Percentiles rank a stretch among this genome's conserved stretches.
Conservation (phyloP, 2,329 filamentous ascomycete genomes). For the Aspergillus intermedius region DNA sequence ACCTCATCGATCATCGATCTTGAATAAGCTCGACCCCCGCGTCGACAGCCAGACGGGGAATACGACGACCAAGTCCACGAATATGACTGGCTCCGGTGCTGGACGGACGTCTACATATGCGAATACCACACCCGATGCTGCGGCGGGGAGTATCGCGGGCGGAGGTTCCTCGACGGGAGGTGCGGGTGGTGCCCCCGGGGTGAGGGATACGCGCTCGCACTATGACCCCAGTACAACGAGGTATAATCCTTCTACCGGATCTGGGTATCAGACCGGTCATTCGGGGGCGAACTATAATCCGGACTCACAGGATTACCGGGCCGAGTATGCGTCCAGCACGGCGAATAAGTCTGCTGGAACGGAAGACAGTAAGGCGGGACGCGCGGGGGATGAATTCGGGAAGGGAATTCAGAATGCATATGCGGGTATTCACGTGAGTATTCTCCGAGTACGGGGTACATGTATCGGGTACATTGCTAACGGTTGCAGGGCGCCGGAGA, state of each 20-base stretch:
- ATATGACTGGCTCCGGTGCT: slow-evolving; percentile 6
- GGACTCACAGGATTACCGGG: slow-evolving; percentile 9
- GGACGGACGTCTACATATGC: slow-evolving; percentile 5
- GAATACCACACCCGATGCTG: not conserved
- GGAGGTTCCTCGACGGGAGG: slow-evolving; percentile 24
- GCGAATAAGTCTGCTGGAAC: slow-evolving; percentile 8
- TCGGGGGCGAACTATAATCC: not conserved
- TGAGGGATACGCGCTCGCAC: slow-evolving; percentile 9
- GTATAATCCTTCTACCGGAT: slow-evolving; percentile 23
- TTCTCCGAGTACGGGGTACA: not conserved
- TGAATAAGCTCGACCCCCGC: slow-evolving; percentile 23
- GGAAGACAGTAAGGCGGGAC: slow-evolving; percentile 4
- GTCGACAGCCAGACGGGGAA: slow-evolving; percentile 20
- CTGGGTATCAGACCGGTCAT: slow-evolving; percentile 13
- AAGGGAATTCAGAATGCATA: slow-evolving; percentile 20
- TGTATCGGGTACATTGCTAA: not conserved
- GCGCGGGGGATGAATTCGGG: slow-evolving; percentile 16
- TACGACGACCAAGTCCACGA: slow-evolving; percentile 14
- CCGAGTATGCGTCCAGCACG: slow-evolving; percentile 13
- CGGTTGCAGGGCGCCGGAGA: slow-evolving; percentile 33
- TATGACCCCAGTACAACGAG: slow-evolving; percentile 15
- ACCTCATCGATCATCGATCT: slow-evolving; percentile 14
- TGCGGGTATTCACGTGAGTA: slow-evolving; percentile 32
- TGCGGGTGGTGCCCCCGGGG: slow-evolving; percentile 17
- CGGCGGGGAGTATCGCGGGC: slow-evolving; percentile 1